phyloP scores from a whole-genome alignment of 2,329 filamentous ascomycete species.

The Ascochyta fabae region DNA sequence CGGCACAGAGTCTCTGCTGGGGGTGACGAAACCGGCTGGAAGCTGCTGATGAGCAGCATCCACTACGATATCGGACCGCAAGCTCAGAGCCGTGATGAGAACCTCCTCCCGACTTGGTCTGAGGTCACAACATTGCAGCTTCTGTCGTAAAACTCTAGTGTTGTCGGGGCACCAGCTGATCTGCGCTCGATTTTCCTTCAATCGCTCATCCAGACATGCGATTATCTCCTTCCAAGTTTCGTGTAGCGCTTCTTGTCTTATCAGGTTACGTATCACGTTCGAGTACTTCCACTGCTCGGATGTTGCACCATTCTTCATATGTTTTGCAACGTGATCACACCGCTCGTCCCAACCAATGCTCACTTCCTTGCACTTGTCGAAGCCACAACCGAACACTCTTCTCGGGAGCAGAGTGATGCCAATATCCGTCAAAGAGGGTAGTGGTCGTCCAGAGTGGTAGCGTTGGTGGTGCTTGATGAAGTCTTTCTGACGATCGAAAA shows the following conservation, averaged over 20 bases:
- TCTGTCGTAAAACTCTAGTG: conserved; percentile 44
- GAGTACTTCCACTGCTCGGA: conserved; percentile 49
- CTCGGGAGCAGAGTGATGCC: conserved; percentile 42
- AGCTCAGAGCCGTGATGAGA: conserved; percentile 44
- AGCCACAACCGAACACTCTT: conserved; percentile 48
- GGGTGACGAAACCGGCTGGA: conserved; percentile 43
- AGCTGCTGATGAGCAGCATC: conserved; percentile 38
- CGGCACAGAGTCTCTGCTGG: conserved; percentile 45
- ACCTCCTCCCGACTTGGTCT: conserved; percentile 47
- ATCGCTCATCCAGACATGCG: conserved; percentile 38
- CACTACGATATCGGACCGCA: conserved; percentile 44
- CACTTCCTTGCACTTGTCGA: conserved; percentile 49
- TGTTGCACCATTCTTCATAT: conserved; percentile 47
- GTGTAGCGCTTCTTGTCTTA: conserved; percentile 46
- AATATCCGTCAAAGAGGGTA: conserved; percentile 46
- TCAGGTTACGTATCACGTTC: conserved; percentile 47
- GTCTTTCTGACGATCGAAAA: conserved; percentile 48
- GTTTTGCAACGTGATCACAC: conserved; percentile 48
- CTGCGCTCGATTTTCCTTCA: conserved; percentile 45
- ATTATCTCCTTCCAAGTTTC: conserved; percentile 49
- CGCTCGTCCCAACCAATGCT: conserved; percentile 49
- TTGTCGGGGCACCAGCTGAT: conserved; percentile 49
- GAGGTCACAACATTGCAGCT: conserved; percentile 48
- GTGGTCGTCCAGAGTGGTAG: conserved; percentile 44
- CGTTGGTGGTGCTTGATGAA: conserved; percentile 48